phyloP scores from a whole-genome alignment of 1,284 basidiomycete species.

The Thelephora terrestris region DNA sequence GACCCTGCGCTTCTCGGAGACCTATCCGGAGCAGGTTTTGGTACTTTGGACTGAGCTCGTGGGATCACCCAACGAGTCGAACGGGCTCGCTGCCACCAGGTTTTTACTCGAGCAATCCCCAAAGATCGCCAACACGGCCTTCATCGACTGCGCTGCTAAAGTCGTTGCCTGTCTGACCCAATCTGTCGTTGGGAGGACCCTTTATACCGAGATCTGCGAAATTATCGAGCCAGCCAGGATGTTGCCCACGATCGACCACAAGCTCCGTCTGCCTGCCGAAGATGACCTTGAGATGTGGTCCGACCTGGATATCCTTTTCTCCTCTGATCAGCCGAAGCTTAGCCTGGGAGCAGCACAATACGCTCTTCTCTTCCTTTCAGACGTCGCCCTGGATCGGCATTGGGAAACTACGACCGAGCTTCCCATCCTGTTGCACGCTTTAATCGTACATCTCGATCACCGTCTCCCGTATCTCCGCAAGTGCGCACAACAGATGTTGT shows the following conservation, averaged over 20 bases:
- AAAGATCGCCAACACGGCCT: conserved; percentile 71
- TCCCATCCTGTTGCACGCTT: conserved; percentile 69
- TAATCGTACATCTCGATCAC: conserved; percentile 82
- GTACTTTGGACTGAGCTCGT: conserved; percentile 74
- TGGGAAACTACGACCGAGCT: conserved; percentile 69
- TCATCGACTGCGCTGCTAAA: conserved; percentile 72
- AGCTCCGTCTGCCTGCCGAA: conserved; percentile 53
- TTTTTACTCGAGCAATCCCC: conserved; percentile 86
- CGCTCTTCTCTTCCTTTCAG: conserved; percentile 79
- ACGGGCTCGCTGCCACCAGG: conserved; percentile 72
- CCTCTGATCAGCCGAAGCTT: conserved; percentile 50
- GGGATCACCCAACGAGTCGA: conserved; percentile 57
- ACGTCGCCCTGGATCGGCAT: conserved; percentile 70
- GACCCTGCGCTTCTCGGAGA: conserved; percentile 71
- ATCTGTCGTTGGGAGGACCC: conserved; percentile 60
- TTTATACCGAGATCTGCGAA: conserved; percentile 78
- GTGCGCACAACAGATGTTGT: conserved; percentile 65
- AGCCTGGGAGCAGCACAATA: conserved; percentile 76
- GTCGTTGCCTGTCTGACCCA: conserved; percentile 82
- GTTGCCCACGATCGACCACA: conserved; percentile 67
- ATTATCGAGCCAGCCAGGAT: conserved; percentile 81
- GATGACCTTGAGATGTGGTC: conserved; percentile 69
- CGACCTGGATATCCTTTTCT: conserved; percentile 63
- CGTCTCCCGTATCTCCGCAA: conserved; percentile 59
- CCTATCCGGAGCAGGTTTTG: conserved; percentile 76